Evolutionary conservation across 2,329 filamentous ascomycete species (phyloP), one percentile per base, ranked within the genome.

Genomic region (Monilinia fructigena): DNA sequence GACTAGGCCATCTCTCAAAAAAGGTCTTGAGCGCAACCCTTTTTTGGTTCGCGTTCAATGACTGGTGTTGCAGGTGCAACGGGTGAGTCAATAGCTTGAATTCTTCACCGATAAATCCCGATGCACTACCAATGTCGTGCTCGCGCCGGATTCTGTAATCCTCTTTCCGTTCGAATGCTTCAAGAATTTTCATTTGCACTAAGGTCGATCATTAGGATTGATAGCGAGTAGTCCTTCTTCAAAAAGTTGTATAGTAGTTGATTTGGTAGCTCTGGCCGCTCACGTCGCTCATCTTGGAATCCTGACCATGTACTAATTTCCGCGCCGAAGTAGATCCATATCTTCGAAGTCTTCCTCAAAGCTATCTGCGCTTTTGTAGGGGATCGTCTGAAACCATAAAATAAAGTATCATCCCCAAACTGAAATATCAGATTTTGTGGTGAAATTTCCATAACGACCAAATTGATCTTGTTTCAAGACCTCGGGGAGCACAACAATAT

Each of bases 371-470:
- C 89, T 91, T 31, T 80, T 82, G 75, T 98, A 99, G 0, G 95
- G 95, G 14, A 99, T 56, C 89, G 85, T 1, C 90, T 92, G 76
- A 99, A 99, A 76, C 95, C 83, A 99, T 90, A 75, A 99, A 99
- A 77, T 98, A 96, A 4, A 99, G 83, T 66, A 98, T 98, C 94
- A 99, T 97, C 59, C 95, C 95, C 0, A 99, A 81, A 0, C 93
- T 97, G 78, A 99, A 99, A 99, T 90, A 75, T 99, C 95, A 0
- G 93, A 97, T 75, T 98, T 99, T 35, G 92, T 93, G 0, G 93
- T 97, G 74, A 99, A 99, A 75, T 98, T 97, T 10, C 91, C 93
- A 72, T 91, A 94, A 0, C 84, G 84, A 0, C 94, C 94, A 38
- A 82, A 82, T 0, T 84, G 79, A 66, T 87, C 89, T 71, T 85